A percentile compares a stretch with the other conserved stretches of the same genome.
phyloP scores from a whole-genome alignment of 2,329 filamentous ascomycete species.

The Botrytis fabae region DNA sequence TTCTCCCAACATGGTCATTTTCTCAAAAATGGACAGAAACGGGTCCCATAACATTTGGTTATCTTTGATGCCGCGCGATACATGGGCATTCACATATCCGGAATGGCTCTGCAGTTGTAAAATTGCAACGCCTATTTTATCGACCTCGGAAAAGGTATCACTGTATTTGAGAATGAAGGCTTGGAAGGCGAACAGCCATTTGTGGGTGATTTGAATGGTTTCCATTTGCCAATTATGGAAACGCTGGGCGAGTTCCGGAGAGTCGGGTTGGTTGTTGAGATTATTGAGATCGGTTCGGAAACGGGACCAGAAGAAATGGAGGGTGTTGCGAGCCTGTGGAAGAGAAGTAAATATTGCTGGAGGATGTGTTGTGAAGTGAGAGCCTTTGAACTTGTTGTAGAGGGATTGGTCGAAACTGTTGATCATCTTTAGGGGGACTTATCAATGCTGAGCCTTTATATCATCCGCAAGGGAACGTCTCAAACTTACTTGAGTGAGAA shows the following conservation, averaged over 20 bases:
- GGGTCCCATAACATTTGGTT: slow-evolving; percentile 54
- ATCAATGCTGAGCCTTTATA: not conserved
- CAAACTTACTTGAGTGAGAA: slow-evolving; percentile 27
- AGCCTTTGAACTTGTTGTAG: slow-evolving; percentile 7
- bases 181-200: slow-evolving; percentile 59
- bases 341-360: slow-evolving; percentile 47
- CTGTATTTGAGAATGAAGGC: slow-evolving; percentile 50
- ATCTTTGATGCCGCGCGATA: not conserved
- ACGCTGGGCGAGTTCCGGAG: slow-evolving; percentile 46
- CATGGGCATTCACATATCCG: slow-evolving; percentile 34
- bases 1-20: slow-evolving; percentile 54
- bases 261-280: slow-evolving; percentile 41
- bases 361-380: not conserved
- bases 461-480: not conserved
- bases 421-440: not conserved
- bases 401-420: not conserved
- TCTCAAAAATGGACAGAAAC: slow-evolving; percentile 52
- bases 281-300: slow-evolving; percentile 33
- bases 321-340: slow-evolving; percentile 54
- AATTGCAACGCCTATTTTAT: slow-evolving; percentile 56
- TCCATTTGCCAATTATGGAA: slow-evolving; percentile 37
- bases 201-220: slow-evolving; percentile 49
- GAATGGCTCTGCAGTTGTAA: slow-evolving; percentile 59
- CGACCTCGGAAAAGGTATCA: slow-evolving; percentile 49
- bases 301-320: slow-evolving; percentile 52